phyloP scores from a whole-genome alignment of 495 filamentous ascomycete genomes.

The Aspergillus nanangensis region DNA sequence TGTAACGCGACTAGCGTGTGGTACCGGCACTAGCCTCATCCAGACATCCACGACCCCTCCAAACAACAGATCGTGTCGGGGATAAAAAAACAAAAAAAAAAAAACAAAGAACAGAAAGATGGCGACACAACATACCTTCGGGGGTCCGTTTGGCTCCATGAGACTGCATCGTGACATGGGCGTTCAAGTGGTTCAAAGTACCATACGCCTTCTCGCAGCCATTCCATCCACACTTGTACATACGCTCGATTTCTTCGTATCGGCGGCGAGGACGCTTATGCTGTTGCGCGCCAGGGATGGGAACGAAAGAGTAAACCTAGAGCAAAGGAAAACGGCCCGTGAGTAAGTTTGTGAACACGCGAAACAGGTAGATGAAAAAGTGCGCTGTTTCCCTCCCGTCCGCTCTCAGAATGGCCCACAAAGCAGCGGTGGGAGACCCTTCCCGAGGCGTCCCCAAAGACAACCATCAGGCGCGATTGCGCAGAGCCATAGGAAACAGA shows the following conservation, averaged over 20 bases:
- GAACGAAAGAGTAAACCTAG: slow-evolving; percentile 97
- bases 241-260: slow-evolving; percentile 98
- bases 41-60: slow-evolving; percentile 32
- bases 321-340: slow-evolving; percentile 19
- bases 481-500: slow-evolving; percentile 28
- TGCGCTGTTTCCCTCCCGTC: slow-evolving; percentile 25
- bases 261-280: slow-evolving; percentile 92
- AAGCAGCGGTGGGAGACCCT: slow-evolving; percentile 11
- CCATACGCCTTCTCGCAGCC: slow-evolving; percentile 98
- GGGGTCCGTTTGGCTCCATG: slow-evolving; percentile 90
- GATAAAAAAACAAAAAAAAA: slow-evolving; percentile 1
- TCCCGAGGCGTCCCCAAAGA: slow-evolving; percentile 26
- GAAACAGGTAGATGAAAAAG: slow-evolving; percentile 18
- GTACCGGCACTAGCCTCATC: slow-evolving; percentile 32
- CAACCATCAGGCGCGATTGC: slow-evolving; percentile 24
- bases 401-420: slow-evolving; percentile 16
- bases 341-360: slow-evolving; percentile 3
- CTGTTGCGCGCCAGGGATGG: slow-evolving; percentile 94
- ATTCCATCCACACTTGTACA: slow-evolving; percentile 99
- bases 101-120: slow-evolving; percentile 8
- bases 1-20: slow-evolving; percentile 49
- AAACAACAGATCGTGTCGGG: slow-evolving; percentile 5
- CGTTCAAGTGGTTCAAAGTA: slow-evolving; percentile 93
- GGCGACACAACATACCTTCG: slow-evolving; percentile 66
- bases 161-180: slow-evolving; percentile 97